Percentiles rank a stretch among this genome's conserved stretches.
Conservation (phyloP, 2,329 filamentous ascomycete genomes). For the Talaromyces sp. region DNA sequence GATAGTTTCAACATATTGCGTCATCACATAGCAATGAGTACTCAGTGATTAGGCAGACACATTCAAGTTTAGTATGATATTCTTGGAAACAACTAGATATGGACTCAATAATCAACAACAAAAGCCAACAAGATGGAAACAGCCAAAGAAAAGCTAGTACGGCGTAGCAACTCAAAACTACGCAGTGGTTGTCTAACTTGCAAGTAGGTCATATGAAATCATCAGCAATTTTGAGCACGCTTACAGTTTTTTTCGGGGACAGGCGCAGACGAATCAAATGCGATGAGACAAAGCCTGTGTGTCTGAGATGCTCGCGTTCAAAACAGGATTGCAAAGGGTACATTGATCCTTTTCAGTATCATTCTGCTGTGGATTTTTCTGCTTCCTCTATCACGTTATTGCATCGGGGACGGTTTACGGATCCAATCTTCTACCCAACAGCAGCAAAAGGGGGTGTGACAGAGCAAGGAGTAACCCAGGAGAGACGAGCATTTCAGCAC, state of each 20-base stretch:
- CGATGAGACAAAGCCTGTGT: not conserved
- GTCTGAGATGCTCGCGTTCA: constrained; percentile 3
- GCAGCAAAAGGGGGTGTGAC: not conserved
- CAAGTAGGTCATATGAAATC: not conserved
- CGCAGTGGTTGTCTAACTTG: constrained; percentile 7
- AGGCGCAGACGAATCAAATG: constrained; percentile 5
- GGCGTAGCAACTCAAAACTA: not conserved
- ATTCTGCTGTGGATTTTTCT: not conserved
- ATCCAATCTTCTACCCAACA: not conserved
- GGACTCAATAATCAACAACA: not conserved
- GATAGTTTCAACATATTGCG: not conserved
- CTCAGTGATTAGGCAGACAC: not conserved
- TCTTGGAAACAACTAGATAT: not conserved
- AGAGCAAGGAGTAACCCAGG: not conserved
- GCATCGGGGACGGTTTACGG: not conserved
- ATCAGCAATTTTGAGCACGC: not conserved
- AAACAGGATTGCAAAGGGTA: not conserved
- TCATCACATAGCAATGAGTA: not conserved
- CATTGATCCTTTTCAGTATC: not conserved
- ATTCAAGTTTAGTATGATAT: not conserved
- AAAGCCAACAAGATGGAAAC: not conserved
- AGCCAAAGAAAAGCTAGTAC: not conserved
- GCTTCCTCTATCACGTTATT: not conserved
- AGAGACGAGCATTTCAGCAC: not conserved
- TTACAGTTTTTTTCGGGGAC: not conserved